These are phyloP conservation scores for Didymella exigua DNA, from an alignment of 2,329 filamentous ascomycete genomes.

Conservation along the genomic window DNA sequence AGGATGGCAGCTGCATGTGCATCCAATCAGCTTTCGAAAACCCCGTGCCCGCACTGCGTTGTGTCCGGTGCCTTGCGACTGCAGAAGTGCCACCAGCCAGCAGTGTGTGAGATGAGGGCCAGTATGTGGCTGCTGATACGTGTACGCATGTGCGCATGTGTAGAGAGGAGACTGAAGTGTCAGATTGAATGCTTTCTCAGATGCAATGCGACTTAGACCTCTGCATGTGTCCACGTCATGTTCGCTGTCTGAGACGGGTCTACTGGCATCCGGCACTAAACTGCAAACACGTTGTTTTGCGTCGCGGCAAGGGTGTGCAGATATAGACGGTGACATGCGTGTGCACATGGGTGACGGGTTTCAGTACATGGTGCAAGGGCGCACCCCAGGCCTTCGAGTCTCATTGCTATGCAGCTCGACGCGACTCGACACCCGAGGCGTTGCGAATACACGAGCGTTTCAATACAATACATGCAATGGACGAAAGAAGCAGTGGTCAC, in stretches of 20 bases:
- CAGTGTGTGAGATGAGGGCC: background rate
- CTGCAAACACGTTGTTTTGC: slow-evolving; percentile 13
- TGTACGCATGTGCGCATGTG: slow-evolving; percentile 8
- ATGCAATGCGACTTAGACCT: background rate
- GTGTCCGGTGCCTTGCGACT: slow-evolving; percentile 11
- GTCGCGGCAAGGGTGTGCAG: slow-evolving; percentile 7
- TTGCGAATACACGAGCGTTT: background rate
- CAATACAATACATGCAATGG: background rate
- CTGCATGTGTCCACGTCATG: slow-evolving; percentile 7
- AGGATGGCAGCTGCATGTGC: background rate
- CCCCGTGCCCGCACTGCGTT: background rate
- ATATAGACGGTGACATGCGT: slow-evolving; percentile 10
- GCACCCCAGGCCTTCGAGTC: slow-evolving; percentile 2
- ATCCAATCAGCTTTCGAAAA: slow-evolving; percentile 1
- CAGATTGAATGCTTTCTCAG: background rate
- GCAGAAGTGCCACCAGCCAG: slow-evolving; percentile 9
- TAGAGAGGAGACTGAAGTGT: slow-evolving; percentile 6
- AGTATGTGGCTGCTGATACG: slow-evolving; percentile 15
- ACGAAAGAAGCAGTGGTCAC: background rate
- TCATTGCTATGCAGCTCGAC: background rate
- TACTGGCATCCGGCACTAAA: background rate
- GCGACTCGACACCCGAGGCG: background rate
- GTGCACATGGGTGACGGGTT: slow-evolving; percentile 14
- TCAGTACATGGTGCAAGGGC: slow-evolving; percentile 16
- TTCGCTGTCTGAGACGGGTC: slow-evolving; percentile 1